phyloP scores from a whole-genome alignment of 2,329 filamentous ascomycete genomes.

The Emmonsia crescens region DNA sequence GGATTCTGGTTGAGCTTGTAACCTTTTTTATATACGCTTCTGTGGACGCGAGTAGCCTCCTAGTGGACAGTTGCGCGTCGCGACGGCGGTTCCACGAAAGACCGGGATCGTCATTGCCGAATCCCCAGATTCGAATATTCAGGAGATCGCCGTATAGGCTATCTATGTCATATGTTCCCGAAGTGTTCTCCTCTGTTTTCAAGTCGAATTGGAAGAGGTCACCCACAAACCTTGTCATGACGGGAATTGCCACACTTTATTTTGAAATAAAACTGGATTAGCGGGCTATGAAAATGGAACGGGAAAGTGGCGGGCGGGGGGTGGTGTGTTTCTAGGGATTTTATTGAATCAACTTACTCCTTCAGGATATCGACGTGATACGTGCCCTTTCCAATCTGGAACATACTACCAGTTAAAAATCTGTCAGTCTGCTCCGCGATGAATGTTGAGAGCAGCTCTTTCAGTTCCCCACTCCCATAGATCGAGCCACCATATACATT shows the following conservation, averaged over 20 bases:
- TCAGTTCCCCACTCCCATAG: constrained; percentile 6
- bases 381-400: constrained; percentile 1
- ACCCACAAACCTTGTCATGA: constrained; percentile 16
- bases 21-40: constrained; percentile 32
- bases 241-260: constrained; percentile 14
- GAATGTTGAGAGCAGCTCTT: constrained; percentile 1
- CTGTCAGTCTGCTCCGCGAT: constrained; percentile 6
- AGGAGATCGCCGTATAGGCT: constrained; percentile 41
- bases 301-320: no score
- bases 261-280: not conserved
- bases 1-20: constrained; percentile 11
- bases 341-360: constrained; percentile 4
- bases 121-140: constrained; percentile 37
- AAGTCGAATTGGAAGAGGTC: constrained; percentile 17
- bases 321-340: not conserved
- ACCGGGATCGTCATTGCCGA: constrained; percentile 38
- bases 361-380: constrained; percentile 14
- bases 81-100: constrained; percentile 38
- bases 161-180: constrained; percentile 36
- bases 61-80: constrained; percentile 31
- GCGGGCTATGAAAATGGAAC: not conserved
- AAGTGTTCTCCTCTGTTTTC: constrained; percentile 16
- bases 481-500: constrained; percentile 7
- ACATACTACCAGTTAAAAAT: constrained; percentile 5
- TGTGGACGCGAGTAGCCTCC: constrained; percentile 28